A percentile compares a stretch with the other conserved stretches of the same genome.
These are phyloP conservation scores for Solanum hybrid DNA, from an alignment of 305 asterid species.

Conservation along the genomic window DNA sequence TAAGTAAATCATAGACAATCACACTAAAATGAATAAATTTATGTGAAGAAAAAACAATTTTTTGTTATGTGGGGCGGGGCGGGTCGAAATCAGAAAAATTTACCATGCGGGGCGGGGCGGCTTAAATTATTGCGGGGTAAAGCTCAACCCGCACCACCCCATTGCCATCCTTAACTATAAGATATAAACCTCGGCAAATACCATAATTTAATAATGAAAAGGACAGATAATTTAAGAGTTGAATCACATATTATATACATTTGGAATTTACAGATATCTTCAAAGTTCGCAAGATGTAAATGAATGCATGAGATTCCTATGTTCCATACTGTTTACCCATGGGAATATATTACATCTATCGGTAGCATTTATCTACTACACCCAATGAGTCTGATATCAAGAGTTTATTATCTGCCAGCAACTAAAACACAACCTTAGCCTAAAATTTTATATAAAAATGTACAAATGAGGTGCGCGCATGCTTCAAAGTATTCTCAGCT, in stretches of 20 bases:
- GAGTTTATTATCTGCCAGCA: not conserved
- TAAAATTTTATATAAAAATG: no score
- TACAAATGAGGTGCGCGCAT: no score
- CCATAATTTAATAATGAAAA: not conserved
- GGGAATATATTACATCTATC: not conserved
- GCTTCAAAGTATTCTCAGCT: no score
- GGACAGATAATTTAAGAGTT: not conserved
- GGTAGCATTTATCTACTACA: not conserved
- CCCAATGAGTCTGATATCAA: not conserved
- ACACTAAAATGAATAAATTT: not conserved
- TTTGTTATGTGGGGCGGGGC: not conserved
- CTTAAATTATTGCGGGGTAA: not conserved
- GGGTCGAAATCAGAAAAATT: not conserved
- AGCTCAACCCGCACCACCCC: not conserved
- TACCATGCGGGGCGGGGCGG: not conserved
- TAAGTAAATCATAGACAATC: not conserved
- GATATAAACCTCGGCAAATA: not conserved
- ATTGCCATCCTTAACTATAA: not conserved
- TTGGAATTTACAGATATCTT: not conserved
- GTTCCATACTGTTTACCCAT: not conserved
- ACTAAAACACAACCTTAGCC: not conserved
- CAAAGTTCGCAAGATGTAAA: not conserved
- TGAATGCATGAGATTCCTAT: not conserved
- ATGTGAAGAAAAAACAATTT: not conserved
- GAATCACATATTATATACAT: not conserved